Evolutionary conservation across 2,329 filamentous ascomycete genomes (phyloP), one percentile per base, ranked within the genome.

Genomic region (Arthrobotrys iridis): DNA sequence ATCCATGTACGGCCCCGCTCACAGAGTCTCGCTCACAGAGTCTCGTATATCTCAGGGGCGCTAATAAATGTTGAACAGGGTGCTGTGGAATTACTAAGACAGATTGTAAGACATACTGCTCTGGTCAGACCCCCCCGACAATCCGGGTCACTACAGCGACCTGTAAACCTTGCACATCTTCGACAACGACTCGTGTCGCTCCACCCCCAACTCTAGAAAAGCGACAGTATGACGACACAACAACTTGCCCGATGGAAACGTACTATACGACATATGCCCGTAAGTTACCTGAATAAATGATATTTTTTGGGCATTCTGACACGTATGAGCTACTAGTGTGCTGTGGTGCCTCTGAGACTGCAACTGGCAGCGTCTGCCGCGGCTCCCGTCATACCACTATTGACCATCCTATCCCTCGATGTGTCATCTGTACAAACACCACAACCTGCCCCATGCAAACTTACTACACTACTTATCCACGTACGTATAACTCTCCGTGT

Each of bases 251-350:
- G 1, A 64, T 64, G 67, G 67, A 72, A 41, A 72, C 67, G 22
- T 72, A 72, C 26, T 72, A 72, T 48, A 72, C 67, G 0, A 72
- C 58, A 13, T 72, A 72, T 40, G 35, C 58, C n/a, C 40, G 67
- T 72, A 57, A 33, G 67, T 67, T 40, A 20, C 8, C 18, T 48
- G 8, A 5, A 15, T 13, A 7, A 11, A 6, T 11, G 6, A 35
- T n/a, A 1, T 4, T 6, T 33, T 35, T 2, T 48, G 3, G 46
- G 7, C 11, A 35, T 11, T 20, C 24, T 55, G 15, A 10, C 18
- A n/a, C 4, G 15, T 40, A 5, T 40, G 6, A 20, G 13, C 6
- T 33, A 13, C 41, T 40, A 40, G 67, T 72, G 20, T 72, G 67
- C 40, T 72, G 67, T 40, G 67, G 67, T 22, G 35, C 46, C 8